Percentiles rank a stretch among this genome's conserved stretches.
Conservation (phyloP, 257 asterid species). For the Solanum clarkiae region DNA sequence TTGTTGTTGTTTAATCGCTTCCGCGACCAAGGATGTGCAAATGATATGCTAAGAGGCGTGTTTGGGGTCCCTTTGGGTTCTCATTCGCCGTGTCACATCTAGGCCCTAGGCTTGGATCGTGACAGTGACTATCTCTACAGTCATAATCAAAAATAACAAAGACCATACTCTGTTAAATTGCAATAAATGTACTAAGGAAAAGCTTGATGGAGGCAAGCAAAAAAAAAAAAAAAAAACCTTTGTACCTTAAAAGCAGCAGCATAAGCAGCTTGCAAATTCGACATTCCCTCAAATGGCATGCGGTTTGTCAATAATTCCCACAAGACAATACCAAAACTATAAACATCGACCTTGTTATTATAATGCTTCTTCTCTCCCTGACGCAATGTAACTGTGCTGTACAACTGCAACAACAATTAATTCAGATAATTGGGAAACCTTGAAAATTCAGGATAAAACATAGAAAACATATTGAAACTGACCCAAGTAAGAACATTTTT, state of each 20-base stretch:
- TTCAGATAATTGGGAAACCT: neutral
- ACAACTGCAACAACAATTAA: slow-evolving; percentile 50
- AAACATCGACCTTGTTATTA: slow-evolving; percentile 88
- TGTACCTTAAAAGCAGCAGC: slow-evolving; percentile 98
- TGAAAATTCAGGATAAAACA: neutral
- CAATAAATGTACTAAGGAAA: neutral
- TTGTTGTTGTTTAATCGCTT: too few relatives aligned
- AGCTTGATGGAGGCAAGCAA: neutral
- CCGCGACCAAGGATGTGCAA: too few relatives aligned
- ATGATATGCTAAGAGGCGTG: too few relatives aligned
- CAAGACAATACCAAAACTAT: slow-evolving; percentile 89
- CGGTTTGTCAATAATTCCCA: slow-evolving; percentile 90
- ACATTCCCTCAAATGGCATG: slow-evolving; percentile 98
- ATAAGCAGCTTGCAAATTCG: slow-evolving; percentile 97
- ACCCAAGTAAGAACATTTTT: neutral
- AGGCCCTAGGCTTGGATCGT: too few relatives aligned
- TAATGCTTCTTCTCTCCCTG: slow-evolving; percentile 98
- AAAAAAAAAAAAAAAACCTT: neutral
- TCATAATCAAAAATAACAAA: neutral
- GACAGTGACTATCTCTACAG: neutral
- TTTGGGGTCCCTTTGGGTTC: too few relatives aligned
- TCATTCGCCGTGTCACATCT: too few relatives aligned
- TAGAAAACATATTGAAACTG: neutral
- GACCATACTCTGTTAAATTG: neutral
- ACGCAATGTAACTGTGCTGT: slow-evolving; percentile 94